Evolutionary conservation across 2,329 filamentous ascomycete species (phyloP).

Genomic region (Trichoderma hamatum): DNA sequence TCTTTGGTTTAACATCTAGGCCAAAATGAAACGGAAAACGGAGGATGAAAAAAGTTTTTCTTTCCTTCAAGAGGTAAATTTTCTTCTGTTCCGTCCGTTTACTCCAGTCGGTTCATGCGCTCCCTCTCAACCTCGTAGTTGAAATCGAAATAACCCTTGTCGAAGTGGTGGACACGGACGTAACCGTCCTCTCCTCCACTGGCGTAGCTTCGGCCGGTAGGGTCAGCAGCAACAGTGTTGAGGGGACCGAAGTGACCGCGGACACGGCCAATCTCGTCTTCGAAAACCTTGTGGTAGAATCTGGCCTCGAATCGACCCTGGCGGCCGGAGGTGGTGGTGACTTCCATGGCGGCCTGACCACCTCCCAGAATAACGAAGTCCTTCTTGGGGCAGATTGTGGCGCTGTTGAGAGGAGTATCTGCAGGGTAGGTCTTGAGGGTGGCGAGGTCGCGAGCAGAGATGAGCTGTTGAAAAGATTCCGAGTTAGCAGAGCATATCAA

Average conservation of each 20-base stretch:
- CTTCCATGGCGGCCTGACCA: conserved; percentile 98
- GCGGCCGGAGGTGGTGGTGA: conserved; percentile 88
- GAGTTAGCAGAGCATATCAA: conserved; percentile 1
- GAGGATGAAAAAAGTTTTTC: background rate
- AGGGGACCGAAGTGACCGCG: conserved; percentile 95
- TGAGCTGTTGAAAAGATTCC: conserved; percentile 56
- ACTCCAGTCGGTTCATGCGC: conserved; percentile 53
- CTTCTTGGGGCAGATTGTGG: conserved; percentile 91
- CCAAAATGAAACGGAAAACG: background rate
- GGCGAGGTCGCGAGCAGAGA: conserved; percentile 82
- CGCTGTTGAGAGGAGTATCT: conserved; percentile 96
- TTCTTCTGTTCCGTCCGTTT: conserved; percentile 27
- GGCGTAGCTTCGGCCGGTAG: conserved; percentile 88
- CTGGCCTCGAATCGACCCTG: conserved; percentile 99
- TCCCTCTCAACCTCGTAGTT: conserved; percentile 98
- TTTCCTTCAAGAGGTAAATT: background rate
- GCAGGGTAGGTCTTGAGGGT: conserved; percentile 89
- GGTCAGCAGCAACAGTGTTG: conserved; percentile 94
- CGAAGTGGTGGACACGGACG: conserved; percentile 97
- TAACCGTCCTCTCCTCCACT: conserved; percentile 98
- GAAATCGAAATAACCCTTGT: conserved; percentile 98
- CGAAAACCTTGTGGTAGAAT: conserved; percentile 99
- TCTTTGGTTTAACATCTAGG: conserved; percentile 13
- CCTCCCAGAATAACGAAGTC: conserved; percentile 97
- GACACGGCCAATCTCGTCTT: conserved; percentile 97